These are phyloP conservation scores for Claviceps cyperi DNA, from an alignment of 2,329 filamentous ascomycete genomes.

Conservation along the genomic window DNA sequence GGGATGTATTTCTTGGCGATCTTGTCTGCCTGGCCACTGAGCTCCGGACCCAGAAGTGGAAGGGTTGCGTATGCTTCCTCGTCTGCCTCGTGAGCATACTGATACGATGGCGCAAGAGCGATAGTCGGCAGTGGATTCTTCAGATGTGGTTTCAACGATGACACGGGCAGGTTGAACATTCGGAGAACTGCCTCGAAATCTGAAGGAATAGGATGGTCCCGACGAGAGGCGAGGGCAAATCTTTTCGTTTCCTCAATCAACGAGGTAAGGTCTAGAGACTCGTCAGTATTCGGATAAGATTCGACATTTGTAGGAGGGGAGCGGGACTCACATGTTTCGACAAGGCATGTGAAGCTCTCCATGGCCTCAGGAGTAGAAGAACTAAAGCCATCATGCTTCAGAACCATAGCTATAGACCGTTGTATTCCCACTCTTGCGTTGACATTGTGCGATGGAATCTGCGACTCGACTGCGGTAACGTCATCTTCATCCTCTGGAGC, in stretches of 20 bases:
- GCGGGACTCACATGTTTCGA: conserved; percentile 39
- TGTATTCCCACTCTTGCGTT: conserved; percentile 27
- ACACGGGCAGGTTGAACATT: conserved; percentile 35
- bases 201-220: conserved; percentile 36
- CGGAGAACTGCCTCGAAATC: conserved; percentile 43
- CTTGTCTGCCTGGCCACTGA: conserved; percentile 45
- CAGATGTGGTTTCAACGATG: conserved; percentile 40
- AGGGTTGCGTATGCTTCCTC: conserved; percentile 26
- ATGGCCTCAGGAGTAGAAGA: conserved; percentile 39
- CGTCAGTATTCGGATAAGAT: conserved; percentile 8
- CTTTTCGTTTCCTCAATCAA: conserved; percentile 34
- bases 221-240: conserved; percentile 32
- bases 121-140: conserved; percentile 33
- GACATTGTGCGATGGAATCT: conserved; percentile 17
- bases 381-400: conserved; percentile 45
- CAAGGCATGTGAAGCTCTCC: conserved; percentile 40
- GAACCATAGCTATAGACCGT: conserved; percentile 39
- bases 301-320: background rate
- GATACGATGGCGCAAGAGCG: conserved; percentile 24
- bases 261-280: conserved; percentile 29
- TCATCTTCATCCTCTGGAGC: conserved; percentile 6
- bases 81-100: conserved; percentile 23
- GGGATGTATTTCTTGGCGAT: conserved; percentile 42
- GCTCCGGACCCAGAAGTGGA: conserved; percentile 35
- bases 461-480: conserved; percentile 9